Base-by-base conservation (phyloP, 306 rosid genomes). In the Canavalia gladiata region DNA sequence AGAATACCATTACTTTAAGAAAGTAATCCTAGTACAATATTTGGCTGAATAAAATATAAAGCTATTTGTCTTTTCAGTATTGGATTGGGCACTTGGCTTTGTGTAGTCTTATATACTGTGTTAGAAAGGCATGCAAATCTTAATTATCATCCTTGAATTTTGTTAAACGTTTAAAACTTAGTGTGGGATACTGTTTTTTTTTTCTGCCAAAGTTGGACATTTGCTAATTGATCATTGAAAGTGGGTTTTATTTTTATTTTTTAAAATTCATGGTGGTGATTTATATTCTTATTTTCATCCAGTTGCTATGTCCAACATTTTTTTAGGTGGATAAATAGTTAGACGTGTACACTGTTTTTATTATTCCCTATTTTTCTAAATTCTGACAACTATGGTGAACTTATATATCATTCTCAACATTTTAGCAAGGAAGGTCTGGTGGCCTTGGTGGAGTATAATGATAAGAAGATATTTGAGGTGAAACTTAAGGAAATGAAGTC, bases 401-500 rank as follows among this genome's bases (percentile, higher is more conserved):
- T 72, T 41, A 79, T 52, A 25, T 25, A 7, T 76, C 28, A 5
- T 62, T 52, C 43, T 5, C 34, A 41, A 65, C 72, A 72, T 88
- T 83, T 84, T 90, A 96, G 99, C 59, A 96, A 96, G 90, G 99
- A 96, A 87, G 99, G 99, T 74, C 86, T 96, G 76, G 86, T 86
- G 13, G 73, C 94, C 60, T 91, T 96, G 88, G 99, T 94, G 70
- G 99, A 96, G 80, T 96, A 96, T 86, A 96, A 96, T 59, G 99
- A 92, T 8, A 96, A 96, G 97, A 96, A 96, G 80, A 93, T 88
- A 70, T 96, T 96, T 64, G 99, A 96, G 76, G 98, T 96, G 89
- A 96, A 87, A 80, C 94, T 96, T 9, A 96, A 87, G 84, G 99
- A 96, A 63, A 96, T 96, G 99, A 96, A 96, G 82, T 88, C 98